Evolutionary conservation across 2,329 filamentous ascomycete species (phyloP), one percentile per base, ranked within the genome.

Genomic region (Chrysoporthe austroafricana): DNA sequence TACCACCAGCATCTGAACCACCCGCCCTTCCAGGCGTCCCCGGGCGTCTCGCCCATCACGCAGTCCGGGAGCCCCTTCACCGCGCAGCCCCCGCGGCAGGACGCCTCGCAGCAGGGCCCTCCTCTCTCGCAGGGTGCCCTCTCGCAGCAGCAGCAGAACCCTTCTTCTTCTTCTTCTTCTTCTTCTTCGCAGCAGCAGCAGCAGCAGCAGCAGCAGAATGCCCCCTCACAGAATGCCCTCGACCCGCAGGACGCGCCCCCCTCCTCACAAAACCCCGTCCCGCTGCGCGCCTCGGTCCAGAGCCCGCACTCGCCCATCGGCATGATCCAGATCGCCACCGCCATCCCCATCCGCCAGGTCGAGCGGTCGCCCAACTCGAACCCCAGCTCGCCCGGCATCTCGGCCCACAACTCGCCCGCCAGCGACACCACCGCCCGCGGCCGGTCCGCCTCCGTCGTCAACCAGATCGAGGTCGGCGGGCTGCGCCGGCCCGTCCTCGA

Each of bases 61-160:
- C 69, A 70, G 48, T 57, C 64, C 34, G 67, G 64, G 4, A 70
- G 69, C 11, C 69, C 69, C 14, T 58, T 69, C 36, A 62, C 64
- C 32, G 36, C 62, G 44, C 66, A 70, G 26, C 39, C 42, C 32
- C 57, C 54, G 26, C 62, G 64, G 62, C 64, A 48, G 46, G 70
- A 67, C 26, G 68, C 44, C 8, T 34, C 70, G 16, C 73, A 71
- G 61, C 72, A 71, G 42, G 61, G 18, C 8, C n/a, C n/a, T n/a
- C n/a, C n/a, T n/a, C n/a, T n/a, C n/a, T n/a, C n/a, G n/a, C n/a
- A n/a, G n/a, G n/a, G n/a, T n/a, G 39, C 39, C 21, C 21, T 21
- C 21, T 21, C 21, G 21, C 21, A 21, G 21, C 21, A 21, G 21
- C 21, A 26, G 32, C 18, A 21, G 8, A 34, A 58, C 4, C 44